Percentiles rank a stretch among this genome's conserved stretches.
Conservation (phyloP, 1,139 yeast genomes). For the Pneumocystis canis region DNA sequence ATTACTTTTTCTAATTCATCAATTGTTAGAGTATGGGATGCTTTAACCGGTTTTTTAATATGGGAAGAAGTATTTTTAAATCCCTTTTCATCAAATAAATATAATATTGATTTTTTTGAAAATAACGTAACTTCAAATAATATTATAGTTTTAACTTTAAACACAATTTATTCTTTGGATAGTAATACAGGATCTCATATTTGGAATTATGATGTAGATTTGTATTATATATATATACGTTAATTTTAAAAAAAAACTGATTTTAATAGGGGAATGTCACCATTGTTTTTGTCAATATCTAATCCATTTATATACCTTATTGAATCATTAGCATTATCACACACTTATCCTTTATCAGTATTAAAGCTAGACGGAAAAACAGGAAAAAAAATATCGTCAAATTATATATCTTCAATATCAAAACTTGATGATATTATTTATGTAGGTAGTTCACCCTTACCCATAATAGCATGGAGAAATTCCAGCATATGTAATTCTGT, state of each 20-base stretch:
- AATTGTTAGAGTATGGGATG: background rate
- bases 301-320: background rate
- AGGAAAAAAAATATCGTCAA: background rate
- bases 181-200: background rate
- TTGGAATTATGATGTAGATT: background rate
- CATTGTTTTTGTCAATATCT: background rate
- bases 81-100: background rate
- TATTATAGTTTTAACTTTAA: background rate
- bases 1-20: background rate
- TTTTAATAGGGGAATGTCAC: background rate
- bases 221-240: background rate
- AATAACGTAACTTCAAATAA: background rate
- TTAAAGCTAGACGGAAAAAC: background rate
- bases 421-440: background rate
- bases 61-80: background rate
- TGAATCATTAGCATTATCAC: background rate
- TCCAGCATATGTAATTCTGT: background rate
- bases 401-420: background rate
- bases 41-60: background rate
- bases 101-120: background rate
- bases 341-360: background rate
- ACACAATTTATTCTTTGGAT: background rate
- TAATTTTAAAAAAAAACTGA: background rate
- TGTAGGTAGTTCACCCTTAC: background rate
- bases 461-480: background rate